phyloP scores from a whole-genome alignment of 768 basidiomycete species.

The Harrya chromipes region DNA sequence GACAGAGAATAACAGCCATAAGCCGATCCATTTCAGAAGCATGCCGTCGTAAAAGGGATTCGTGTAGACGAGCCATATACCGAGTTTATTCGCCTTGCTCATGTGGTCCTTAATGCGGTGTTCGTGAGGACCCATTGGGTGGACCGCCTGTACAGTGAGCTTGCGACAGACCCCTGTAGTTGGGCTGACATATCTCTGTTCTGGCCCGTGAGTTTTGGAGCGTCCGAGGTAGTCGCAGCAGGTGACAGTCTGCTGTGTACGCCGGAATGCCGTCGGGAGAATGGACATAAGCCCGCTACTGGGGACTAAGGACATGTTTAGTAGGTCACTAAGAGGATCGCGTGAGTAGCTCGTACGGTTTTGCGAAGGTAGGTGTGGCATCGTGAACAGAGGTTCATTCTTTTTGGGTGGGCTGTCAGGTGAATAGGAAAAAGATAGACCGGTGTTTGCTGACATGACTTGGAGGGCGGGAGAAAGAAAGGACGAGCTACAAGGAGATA shows the following conservation, averaged over 20 bases:
- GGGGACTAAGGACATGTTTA: neutral
- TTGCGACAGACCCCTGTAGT: conserved; percentile 12
- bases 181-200: conserved; percentile 18
- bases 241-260: neutral
- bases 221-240: conserved; percentile 6
- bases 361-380: neutral
- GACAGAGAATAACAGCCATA: conserved; percentile 7
- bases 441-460: no score
- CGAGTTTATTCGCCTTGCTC: conserved; percentile 4
- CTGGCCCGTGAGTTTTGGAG: conserved; percentile 1
- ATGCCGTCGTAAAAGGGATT: neutral
- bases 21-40: conserved; percentile 7
- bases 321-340: fast-evolving
- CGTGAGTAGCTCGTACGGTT: neutral
- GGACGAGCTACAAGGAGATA: no score
- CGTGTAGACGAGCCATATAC: conserved; percentile 12
- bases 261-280: neutral
- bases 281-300: neutral
- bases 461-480: no score
- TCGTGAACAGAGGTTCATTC: no score
- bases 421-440: no score
- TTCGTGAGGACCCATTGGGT: conserved; percentile 1
- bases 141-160: conserved; percentile 10
- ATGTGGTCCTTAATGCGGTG: conserved; percentile 1
- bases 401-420: no score